Conservation (phyloP, 352 stramenopile genomes). For the Phytopythium montanum region DNA sequence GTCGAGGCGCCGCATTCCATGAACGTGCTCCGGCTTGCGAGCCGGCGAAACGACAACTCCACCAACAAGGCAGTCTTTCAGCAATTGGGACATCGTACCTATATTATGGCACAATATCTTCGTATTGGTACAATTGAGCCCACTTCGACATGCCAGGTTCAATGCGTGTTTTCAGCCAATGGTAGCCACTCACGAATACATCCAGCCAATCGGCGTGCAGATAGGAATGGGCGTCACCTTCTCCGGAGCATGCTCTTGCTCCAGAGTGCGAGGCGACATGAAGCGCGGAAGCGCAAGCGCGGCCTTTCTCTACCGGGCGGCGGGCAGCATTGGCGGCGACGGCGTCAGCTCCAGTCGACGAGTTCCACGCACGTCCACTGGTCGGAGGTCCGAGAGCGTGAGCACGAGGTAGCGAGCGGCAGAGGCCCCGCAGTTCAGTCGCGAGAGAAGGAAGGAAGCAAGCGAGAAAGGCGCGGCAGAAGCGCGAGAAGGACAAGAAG, state of each 20-base stretch:
- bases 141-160: neutral
- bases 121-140: neutral
- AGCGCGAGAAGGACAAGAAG: neutral
- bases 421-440: neutral
- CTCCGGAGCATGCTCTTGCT: neutral
- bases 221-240: slow-evolving; percentile 21
- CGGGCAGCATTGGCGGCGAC: neutral
- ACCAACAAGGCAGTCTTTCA: no score
- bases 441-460: neutral
- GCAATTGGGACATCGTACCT: neutral
- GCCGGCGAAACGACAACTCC: slow-evolving; percentile 1
- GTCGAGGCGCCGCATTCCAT: slow-evolving; percentile 27
- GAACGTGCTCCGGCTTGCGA: slow-evolving; percentile 19
- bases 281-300: neutral
- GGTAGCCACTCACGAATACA: neutral
- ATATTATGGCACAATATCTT: neutral
- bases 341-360: neutral
- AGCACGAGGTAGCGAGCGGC: neutral
- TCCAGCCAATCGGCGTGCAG: slow-evolving; percentile 25
- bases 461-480: neutral
- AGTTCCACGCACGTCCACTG: neutral
- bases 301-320: slow-evolving; percentile 1
- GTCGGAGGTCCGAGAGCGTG: neutral
- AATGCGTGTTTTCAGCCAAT: slow-evolving; percentile 6
- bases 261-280: slow-evolving; percentile 3